phyloP scores from a whole-genome alignment of 176 grass and related monocot species.

The Poa annua region DNA sequence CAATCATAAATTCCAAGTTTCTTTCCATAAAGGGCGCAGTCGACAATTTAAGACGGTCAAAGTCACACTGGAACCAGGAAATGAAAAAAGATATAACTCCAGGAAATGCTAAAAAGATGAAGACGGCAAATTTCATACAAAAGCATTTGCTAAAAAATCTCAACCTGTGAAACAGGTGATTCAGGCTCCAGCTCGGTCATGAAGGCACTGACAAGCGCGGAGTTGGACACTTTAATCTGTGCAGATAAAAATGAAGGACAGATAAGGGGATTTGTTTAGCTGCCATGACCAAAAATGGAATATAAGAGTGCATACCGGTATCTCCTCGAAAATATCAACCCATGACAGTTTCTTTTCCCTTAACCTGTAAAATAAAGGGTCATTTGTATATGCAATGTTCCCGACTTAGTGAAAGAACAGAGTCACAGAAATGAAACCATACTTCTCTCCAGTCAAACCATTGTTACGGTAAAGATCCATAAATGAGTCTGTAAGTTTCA shows the following conservation, averaged over 20 bases:
- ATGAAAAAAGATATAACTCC: slow-evolving; percentile 10
- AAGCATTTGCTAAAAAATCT: slow-evolving; percentile 20
- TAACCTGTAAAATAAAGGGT: slow-evolving; percentile 59
- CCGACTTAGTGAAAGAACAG: not conserved
- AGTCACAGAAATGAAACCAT: slow-evolving; percentile 38
- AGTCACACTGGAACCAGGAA: slow-evolving; percentile 73
- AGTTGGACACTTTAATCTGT: slow-evolving; percentile 99
- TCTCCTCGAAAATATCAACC: slow-evolving; percentile 99
- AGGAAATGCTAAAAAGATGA: not conserved
- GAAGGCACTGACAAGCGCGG: slow-evolving; percentile 94
- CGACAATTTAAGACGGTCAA: slow-evolving; percentile 87
- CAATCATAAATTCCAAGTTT: slow-evolving; percentile 98
- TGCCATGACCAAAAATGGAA: slow-evolving; percentile 4
- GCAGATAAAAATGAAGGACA: slow-evolving; percentile 12
- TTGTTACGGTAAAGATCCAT: slow-evolving; percentile 95
- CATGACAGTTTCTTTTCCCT: slow-evolving; percentile 98
- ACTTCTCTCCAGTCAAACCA: slow-evolving; percentile 96
- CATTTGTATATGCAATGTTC: slow-evolving; percentile 15
- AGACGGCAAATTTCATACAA: not conserved
- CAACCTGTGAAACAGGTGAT: slow-evolving; percentile 83
- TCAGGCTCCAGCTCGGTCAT: slow-evolving; percentile 96
- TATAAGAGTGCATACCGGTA: slow-evolving; percentile 60
- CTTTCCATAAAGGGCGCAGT: slow-evolving; percentile 98
- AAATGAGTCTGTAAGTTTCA: slow-evolving; percentile 95
- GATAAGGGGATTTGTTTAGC: slow-evolving; percentile 11